Conservation (phyloP, 148 eudicot genomes). For the Rhododendron molle region DNA sequence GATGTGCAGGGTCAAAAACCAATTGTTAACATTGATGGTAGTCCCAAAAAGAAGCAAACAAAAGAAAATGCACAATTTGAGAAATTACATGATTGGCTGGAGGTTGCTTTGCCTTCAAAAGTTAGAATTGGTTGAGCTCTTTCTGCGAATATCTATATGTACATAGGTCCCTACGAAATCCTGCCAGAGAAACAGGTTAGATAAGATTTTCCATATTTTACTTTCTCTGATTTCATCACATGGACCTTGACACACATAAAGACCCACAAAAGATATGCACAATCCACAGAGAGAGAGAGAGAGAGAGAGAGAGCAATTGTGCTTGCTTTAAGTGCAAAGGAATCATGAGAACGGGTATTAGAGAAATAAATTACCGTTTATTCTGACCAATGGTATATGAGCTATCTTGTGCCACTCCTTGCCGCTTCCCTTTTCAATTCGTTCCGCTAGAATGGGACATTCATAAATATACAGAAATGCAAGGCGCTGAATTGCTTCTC, state of each 20-base stretch:
- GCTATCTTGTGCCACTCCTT: not conserved
- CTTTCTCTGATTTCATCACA: not conserved
- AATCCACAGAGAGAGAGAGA: no score
- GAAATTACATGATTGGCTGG: not conserved
- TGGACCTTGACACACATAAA: no score
- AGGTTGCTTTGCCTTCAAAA: not conserved
- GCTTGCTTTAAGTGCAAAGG: no score
- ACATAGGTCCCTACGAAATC: rapidly evolving
- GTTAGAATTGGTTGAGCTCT: no score
- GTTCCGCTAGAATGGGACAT: not conserved
- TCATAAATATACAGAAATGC: not conserved
- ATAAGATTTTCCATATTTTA: not conserved
- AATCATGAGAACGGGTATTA: not conserved
- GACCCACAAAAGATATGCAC: no score
- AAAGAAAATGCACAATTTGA: not conserved
- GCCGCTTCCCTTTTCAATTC: not conserved
- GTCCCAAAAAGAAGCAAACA: no score
- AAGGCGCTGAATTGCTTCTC: not conserved
- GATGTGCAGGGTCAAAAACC: no score
- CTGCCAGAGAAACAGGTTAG: no score
- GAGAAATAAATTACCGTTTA: not conserved
- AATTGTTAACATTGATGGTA: no score
- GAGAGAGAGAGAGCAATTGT: no score
- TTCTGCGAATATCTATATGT: no score
- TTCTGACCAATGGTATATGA: not conserved